Evolutionary conservation across 2,329 filamentous ascomycete genomes (phyloP), one percentile per base, ranked within the genome.

Genomic region (Didymella exigua): DNA sequence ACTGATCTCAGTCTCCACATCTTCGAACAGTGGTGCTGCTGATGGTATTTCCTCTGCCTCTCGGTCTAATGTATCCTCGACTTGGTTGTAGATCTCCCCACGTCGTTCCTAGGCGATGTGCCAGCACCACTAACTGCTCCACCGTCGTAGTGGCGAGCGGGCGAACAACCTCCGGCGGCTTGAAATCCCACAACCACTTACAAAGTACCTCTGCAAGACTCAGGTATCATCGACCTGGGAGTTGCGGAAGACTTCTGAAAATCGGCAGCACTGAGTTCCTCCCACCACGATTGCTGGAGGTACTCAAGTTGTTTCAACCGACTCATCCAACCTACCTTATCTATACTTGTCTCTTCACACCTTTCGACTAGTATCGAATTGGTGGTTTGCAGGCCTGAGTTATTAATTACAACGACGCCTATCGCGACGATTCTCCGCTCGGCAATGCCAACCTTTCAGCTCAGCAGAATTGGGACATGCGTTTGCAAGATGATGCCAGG

Each of bases 141-240:
- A 60, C 0, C 1, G 49, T 57, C 0, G 50, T 60, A 11, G 48
- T 60, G 1, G 54, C 54, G 5, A 58, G 5, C 4, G 57, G 54
- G 1, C 57, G 43, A 1, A 58, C 57, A 3, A 54, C 41, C 1
- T 60, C 57, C 21, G 57, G 54, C 0, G 57, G 57, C 57, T 54
- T 58, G 3, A 57, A 52, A 11, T 58, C 57, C 54, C 49, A 58
- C 2, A 47, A 54, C 26, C 50, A 38, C 30, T 47, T 33, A 26
- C 44, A 23, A 3, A 38, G 18, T 6, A 47, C 44, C 44, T 30
- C 38, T 19, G 33, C 44, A 23, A 33, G 44, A 24, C 24, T 47
- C 24, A 38, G 33, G 18, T n/a, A 47, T 38, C 33, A 23, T 38
- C 6, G 44, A 24, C 4, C 18, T 30, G 9, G 33, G 44, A 11